Conservation (phyloP, 768 basidiomycete species). For the Kwoniella newhampshirensis region DNA sequence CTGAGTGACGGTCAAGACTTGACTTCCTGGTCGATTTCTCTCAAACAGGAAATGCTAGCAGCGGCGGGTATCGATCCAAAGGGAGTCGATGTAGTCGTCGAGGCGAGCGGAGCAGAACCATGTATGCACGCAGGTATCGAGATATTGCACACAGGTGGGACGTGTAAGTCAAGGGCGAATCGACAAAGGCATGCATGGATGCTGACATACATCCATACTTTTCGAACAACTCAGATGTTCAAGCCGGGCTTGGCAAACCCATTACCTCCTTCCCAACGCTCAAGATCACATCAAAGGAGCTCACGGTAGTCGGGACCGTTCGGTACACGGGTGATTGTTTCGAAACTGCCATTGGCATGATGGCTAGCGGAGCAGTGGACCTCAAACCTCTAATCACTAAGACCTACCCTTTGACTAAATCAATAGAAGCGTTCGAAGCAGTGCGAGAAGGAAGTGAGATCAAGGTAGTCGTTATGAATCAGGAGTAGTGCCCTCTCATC, state of each 20-base stretch:
- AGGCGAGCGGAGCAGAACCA: conserved; percentile 11
- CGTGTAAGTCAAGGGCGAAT: conserved; percentile 17
- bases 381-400: conserved; percentile 25
- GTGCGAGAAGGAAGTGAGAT: conserved; percentile 15
- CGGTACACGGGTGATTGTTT: conserved; percentile 20
- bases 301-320: conserved; percentile 5
- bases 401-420: conserved; percentile 11
- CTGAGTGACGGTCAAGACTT: conserved; percentile 3
- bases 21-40: conserved; percentile 1
- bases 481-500: too few relatives aligned
- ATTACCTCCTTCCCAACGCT: conserved; percentile 11
- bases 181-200: neutral
- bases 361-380: conserved; percentile 11
- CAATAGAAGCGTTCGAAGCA: conserved; percentile 17
- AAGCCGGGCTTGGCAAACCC: conserved; percentile 12
- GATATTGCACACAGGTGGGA: conserved; percentile 4
- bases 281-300: conserved; percentile 7
- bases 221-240: conserved; percentile 1
- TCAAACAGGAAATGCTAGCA: neutral
- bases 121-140: conserved; percentile 14
- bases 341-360: conserved; percentile 13
- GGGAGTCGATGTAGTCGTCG: conserved; percentile 13
- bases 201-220: neutral
- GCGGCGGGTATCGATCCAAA: conserved; percentile 1
- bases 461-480: conserved; percentile 26